These are phyloP conservation scores for Elsinoe arachidis DNA, from an alignment of 2,329 filamentous ascomycete species.

Conservation along the genomic window DNA sequence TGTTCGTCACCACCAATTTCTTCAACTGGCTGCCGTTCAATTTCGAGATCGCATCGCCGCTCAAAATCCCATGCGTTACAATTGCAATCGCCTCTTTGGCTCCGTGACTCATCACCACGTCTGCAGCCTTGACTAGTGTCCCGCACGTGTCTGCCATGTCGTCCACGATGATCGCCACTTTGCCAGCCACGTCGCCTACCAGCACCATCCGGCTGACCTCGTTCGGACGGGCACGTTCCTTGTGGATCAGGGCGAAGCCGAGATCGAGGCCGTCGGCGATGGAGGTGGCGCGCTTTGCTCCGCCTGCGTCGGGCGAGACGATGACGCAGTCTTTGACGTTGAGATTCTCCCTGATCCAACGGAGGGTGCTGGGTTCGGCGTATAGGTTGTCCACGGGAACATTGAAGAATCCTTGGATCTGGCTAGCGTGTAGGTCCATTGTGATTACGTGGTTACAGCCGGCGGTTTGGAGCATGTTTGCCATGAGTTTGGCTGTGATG, in stretches of 20 bases:
- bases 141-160: slow-evolving; percentile 98
- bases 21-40: slow-evolving; percentile 69
- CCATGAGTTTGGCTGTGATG: slow-evolving; percentile 90
- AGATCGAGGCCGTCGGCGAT: slow-evolving; percentile 88
- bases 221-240: slow-evolving; percentile 84
- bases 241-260: slow-evolving; percentile 90
- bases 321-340: slow-evolving; percentile 78
- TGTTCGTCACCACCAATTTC: slow-evolving; percentile 84
- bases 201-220: slow-evolving; percentile 90
- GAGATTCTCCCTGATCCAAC: slow-evolving; percentile 85
- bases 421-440: slow-evolving; percentile 89
- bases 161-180: slow-evolving; percentile 91
- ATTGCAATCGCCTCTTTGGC: slow-evolving; percentile 86
- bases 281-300: slow-evolving; percentile 85
- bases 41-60: slow-evolving; percentile 78
- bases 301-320: slow-evolving; percentile 88
- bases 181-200: slow-evolving; percentile 86
- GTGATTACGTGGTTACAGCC: slow-evolving; percentile 92
- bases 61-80: slow-evolving; percentile 88
- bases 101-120: slow-evolving; percentile 77
- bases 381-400: slow-evolving; percentile 75
- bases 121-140: slow-evolving; percentile 78
- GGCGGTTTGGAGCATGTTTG: slow-evolving; percentile 93
- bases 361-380: slow-evolving; percentile 82
- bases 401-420: slow-evolving; percentile 96